Evolutionary conservation across 768 basidiomycete species (phyloP).

Genomic region (Russula virescens): DNA sequence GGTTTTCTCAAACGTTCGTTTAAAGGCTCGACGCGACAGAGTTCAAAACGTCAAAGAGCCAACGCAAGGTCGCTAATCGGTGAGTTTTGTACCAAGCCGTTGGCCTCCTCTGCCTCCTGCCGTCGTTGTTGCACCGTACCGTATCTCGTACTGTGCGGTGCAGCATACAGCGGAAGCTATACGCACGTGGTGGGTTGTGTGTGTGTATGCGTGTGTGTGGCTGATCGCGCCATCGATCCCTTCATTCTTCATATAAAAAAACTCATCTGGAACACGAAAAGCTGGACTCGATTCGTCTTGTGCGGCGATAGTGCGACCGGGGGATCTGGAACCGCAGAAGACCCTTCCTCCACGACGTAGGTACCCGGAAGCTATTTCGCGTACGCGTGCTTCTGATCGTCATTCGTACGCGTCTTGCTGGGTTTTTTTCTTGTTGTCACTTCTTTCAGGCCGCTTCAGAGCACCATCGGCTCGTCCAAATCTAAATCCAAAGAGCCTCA

Average conservation of each 20-base stretch:
- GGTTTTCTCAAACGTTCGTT: background rate
- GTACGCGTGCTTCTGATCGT: background rate
- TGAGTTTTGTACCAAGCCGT: slow-evolving; percentile 28
- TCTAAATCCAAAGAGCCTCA: slow-evolving; percentile 1
- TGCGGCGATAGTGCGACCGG: slow-evolving; percentile 33
- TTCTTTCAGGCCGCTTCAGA: background rate
- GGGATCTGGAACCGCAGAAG: slow-evolving; percentile 31
- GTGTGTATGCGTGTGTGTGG: too few relatives aligned
- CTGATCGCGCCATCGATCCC: background rate
- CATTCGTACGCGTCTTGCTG: background rate
- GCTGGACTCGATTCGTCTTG: slow-evolving; percentile 70
- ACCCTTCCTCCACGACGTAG: slow-evolving; percentile 16
- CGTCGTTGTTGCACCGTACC: background rate
- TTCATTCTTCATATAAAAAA: background rate
- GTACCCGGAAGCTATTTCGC: background rate
- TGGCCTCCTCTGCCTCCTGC: too few relatives aligned
- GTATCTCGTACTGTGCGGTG: background rate
- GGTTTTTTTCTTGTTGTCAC: background rate
- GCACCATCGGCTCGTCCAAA: slow-evolving; percentile 1
- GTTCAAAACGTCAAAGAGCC: slow-evolving; percentile 68
- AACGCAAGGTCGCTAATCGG: slow-evolving; percentile 71
- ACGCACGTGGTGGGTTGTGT: background rate
- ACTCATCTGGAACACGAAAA: slow-evolving; percentile 25
- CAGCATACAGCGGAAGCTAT: background rate
- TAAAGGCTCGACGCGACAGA: slow-evolving; percentile 56